Base-by-base conservation (phyloP, 192 early-diverging fungal species). In the Fimicolochytrium jonesii region DNA sequence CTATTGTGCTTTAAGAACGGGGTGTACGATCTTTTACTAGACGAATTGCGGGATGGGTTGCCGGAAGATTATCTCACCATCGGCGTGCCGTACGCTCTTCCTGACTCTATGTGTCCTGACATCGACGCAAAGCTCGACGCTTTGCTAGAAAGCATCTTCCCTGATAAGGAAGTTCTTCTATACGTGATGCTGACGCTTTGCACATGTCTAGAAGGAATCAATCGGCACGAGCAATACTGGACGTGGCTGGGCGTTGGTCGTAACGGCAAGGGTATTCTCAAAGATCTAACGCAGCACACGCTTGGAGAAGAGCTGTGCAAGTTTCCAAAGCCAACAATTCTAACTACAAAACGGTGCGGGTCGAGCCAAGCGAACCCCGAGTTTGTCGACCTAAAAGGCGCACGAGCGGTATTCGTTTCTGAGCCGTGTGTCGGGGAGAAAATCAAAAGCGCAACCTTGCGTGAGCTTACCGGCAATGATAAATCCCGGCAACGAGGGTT, bases 191-290 rank as follows among this genome's bases (percentile, higher is more conserved):
- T 34, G 7, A 31, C 52, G 9, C 31, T 54, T 11, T 11, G 23
- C 9, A 54, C 52, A 17, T 11, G 52, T 9, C 52, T 54, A 6
- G 52, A 54, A 31, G 23, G 30, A 10, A 9, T 54, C 52, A 54
- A 54, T 30, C 52, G 52, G 20, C 23, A 54, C 9, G 31, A 54
- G 26, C 23, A 30, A 26, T 30, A 30, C 26, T 54, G 30, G 23
- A 54, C 30, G 13, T 54, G 52, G 52, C 7, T 30, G 32, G 52
- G 52, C 20, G n/a, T 10, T 32, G 52, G 52, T 28, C 6, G 52
- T 17, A 54, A 54, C 32, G 52, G 52, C 26, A 54, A 54, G 32
- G 52, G 52, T 6, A 11, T 54, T 54, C 20, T 54, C 9, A 54
- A 54, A 31, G 52, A 54, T 20, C 52, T 54, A 20, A 34, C 32